Evolutionary conservation across 345 rosid genomes (phyloP).

Genomic region (Hibiscus syriacus): DNA sequence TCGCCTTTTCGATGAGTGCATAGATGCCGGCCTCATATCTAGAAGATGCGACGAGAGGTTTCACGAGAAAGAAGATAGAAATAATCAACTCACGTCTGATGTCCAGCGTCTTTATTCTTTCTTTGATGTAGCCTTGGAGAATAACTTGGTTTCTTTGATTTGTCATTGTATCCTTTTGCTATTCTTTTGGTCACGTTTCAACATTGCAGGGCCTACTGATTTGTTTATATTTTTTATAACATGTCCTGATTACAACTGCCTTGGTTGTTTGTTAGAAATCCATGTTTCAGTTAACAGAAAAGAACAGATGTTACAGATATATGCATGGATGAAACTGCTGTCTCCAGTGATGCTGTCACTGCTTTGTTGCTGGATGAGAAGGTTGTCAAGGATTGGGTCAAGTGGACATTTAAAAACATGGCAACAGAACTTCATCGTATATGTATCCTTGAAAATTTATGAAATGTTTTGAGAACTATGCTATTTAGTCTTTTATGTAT

Average conservation of each 20-base stretch:
- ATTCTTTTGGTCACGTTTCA: background rate
- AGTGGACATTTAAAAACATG: conserved; percentile 43
- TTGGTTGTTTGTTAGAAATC: too few relatives aligned
- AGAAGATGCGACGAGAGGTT: conserved; percentile 46
- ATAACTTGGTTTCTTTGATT: too few relatives aligned
- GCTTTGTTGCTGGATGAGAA: too few relatives aligned
- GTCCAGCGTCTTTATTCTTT: conserved; percentile 62
- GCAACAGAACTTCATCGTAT: conserved; percentile 51
- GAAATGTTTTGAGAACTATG: conserved; percentile 7
- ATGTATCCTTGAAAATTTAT: conserved; percentile 63
- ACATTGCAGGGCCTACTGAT: background rate
- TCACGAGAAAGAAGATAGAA: conserved; percentile 50
- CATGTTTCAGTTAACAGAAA: background rate
- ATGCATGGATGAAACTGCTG: too few relatives aligned
- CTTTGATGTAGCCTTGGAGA: conserved; percentile 84
- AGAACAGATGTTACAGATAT: background rate
- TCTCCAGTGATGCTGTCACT: too few relatives aligned
- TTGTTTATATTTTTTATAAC: background rate
- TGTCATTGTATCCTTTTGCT: conserved; percentile 74
- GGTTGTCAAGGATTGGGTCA: too few relatives aligned
- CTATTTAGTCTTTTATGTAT: background rate
- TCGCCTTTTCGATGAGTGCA: conserved; percentile 76
- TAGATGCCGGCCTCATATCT: conserved; percentile 74
- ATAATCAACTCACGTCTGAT: conserved; percentile 44
- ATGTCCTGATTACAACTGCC: too few relatives aligned